Evolutionary conservation across 495 filamentous ascomycete genomes (phyloP).

Genomic region (Penicillium paradoxum): DNA sequence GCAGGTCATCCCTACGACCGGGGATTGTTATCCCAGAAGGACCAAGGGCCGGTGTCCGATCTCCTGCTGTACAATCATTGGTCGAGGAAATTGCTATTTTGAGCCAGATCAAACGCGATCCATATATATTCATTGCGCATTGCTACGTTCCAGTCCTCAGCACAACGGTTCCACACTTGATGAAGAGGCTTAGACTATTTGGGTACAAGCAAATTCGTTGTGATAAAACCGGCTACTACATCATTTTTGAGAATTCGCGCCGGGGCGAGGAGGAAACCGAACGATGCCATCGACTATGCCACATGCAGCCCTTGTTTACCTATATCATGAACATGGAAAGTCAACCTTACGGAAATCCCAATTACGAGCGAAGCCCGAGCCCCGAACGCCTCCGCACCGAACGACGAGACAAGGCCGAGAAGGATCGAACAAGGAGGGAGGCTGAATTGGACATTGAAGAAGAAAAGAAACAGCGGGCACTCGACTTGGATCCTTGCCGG

Average conservation of each 20-base stretch:
- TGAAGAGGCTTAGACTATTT: conserved; percentile 76
- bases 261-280: conserved; percentile 74
- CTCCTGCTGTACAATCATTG: conserved; percentile 43
- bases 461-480: conserved; percentile 77
- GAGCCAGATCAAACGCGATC: conserved; percentile 66
- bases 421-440: conserved; percentile 57
- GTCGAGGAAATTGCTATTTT: conserved; percentile 59
- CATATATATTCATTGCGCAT: conserved; percentile 88
- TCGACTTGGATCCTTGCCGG: conserved; percentile 77
- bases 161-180: conserved; percentile 77
- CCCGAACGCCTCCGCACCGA: conserved; percentile 50
- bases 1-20: conserved; percentile 46
- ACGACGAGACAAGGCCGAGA: conserved; percentile 50
- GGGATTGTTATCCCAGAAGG: conserved; percentile 41
- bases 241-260: conserved; percentile 73
- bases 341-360: conserved; percentile 62
- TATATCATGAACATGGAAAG: conserved; percentile 92
- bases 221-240: conserved; percentile 84
- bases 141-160: conserved; percentile 82
- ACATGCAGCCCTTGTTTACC: conserved; percentile 78
- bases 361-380: conserved; percentile 60
- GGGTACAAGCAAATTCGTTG: conserved; percentile 70
- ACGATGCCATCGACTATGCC: conserved; percentile 65
- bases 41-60: conserved; percentile 37
- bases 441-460: conserved; percentile 75